Percentiles rank a stretch among this genome's conserved stretches.
Evolutionary conservation across 805 yeast genomes (phyloP).

Genomic region (Jamesozyma spencerorum): DNA sequence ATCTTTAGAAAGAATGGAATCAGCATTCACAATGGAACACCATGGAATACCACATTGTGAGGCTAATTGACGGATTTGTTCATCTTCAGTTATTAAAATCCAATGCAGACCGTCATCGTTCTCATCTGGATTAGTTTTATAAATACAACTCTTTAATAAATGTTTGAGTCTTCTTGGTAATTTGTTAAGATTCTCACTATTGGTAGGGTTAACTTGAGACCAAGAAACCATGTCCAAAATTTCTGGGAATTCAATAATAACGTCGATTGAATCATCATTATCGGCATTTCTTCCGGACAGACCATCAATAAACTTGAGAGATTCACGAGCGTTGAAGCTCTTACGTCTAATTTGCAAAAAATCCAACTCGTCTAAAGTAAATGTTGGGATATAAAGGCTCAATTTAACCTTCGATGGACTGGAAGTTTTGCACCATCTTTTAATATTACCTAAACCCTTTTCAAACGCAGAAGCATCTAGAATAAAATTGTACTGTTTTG

Average conservation of each 20-base stretch:
- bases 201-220: conserved; percentile 15
- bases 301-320: conserved; percentile 51
- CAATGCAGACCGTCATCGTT: conserved; percentile 35
- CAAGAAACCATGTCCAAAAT: conserved; percentile 20
- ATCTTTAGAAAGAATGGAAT: conserved; percentile 19
- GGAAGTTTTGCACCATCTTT: conserved; percentile 43
- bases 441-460: conserved; percentile 59
- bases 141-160: conserved; percentile 49
- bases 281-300: conserved; percentile 8
- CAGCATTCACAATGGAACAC: conserved; percentile 29
- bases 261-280: conserved; percentile 12
- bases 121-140: conserved; percentile 40
- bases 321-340: conserved; percentile 58
- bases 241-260: conserved; percentile 43
- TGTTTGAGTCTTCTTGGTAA: conserved; percentile 47
- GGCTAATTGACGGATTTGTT: conserved; percentile 45
- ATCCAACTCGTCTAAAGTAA: conserved; percentile 49
- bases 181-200: conserved; percentile 10
- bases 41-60: conserved; percentile 43
- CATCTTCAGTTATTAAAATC: conserved; percentile 56
- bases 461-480: conserved; percentile 61
- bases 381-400: conserved; percentile 44
- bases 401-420: conserved; percentile 18
- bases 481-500: conserved; percentile 34
- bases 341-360: conserved; percentile 45